These are phyloP conservation scores for Apiotrichum sp. DNA, from an alignment of 1,284 basidiomycete species.

Conservation along the genomic window DNA sequence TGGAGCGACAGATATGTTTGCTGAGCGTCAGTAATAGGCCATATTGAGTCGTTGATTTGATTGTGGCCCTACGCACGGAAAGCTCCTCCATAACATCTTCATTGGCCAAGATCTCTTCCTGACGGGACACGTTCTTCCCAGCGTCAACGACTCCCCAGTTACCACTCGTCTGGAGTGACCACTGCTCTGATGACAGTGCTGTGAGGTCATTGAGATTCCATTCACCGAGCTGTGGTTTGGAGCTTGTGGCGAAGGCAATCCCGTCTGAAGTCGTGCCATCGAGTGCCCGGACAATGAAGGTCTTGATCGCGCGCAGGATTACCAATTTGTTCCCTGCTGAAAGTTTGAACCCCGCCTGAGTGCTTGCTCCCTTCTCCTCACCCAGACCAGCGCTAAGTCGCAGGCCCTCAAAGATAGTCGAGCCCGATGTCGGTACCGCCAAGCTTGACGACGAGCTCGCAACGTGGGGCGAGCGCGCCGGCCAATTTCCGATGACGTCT, in stretches of 20 bases:
- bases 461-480: constrained; percentile 12
- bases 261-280: not conserved
- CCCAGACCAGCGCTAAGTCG: constrained; percentile 42
- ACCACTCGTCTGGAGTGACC: constrained; percentile 7
- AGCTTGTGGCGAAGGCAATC: not conserved
- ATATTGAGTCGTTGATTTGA: no score
- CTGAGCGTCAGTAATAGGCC: constrained; percentile 16
- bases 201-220: constrained; percentile 9
- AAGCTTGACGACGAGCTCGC: not conserved
- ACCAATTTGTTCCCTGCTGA: constrained; percentile 32
- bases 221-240: constrained; percentile 1
- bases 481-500: constrained; percentile 65
- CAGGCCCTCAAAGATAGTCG: constrained; percentile 42
- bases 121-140: not conserved
- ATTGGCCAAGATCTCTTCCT: constrained; percentile 2
- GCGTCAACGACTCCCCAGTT: constrained; percentile 8
- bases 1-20: constrained; percentile 55
- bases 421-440: constrained; percentile 2
- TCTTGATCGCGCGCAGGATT: constrained; percentile 35
- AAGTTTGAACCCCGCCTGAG: constrained; percentile 31
- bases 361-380: constrained; percentile 36
- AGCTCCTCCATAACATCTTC: constrained; percentile 20
- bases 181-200: constrained; percentile 7
- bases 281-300: constrained; percentile 32
- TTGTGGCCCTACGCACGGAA: constrained; percentile 15